Percentiles rank a stretch among this genome's conserved stretches.
These are phyloP conservation scores for Fraxinus angustifolia DNA, from an alignment of 305 asterid species.

Conservation along the genomic window DNA sequence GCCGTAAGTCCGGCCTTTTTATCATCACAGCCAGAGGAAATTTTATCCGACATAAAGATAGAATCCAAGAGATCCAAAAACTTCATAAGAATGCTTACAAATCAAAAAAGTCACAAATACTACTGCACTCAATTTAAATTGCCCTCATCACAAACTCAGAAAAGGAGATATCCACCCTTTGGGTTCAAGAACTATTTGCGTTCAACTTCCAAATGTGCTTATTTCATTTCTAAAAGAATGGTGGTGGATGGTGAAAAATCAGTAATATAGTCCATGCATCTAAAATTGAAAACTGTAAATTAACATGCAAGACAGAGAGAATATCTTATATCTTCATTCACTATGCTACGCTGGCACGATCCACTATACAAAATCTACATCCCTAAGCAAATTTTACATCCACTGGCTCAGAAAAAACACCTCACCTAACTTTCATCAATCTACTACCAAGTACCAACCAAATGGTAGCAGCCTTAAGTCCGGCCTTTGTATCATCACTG, in stretches of 20 bases:
- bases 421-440: conserved; percentile 49
- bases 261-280: background rate
- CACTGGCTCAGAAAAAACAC: conserved; percentile 67
- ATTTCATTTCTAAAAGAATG: background rate
- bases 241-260: background rate
- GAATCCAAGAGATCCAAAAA: conserved; percentile 6
- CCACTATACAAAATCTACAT: background rate
- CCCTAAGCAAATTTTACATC: conserved; percentile 5
- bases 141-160: background rate
- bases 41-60: conserved; percentile 1
- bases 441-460: conserved; percentile 84
- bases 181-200: background rate
- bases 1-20: conserved; percentile 94
- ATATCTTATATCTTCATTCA: background rate
- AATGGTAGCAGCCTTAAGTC: conserved; percentile 79
- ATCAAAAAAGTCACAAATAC: background rate
- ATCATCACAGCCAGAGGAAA: conserved; percentile 64
- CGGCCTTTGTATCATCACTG: conserved; percentile 89
- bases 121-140: background rate
- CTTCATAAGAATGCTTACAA: background rate
- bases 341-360: background rate
- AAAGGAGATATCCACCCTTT: background rate
- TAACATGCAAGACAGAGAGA: background rate
- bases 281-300: background rate
- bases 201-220: background rate